phyloP scores from a whole-genome alignment of 768 basidiomycete genomes.

The Pulveroboletus ravenelii region DNA sequence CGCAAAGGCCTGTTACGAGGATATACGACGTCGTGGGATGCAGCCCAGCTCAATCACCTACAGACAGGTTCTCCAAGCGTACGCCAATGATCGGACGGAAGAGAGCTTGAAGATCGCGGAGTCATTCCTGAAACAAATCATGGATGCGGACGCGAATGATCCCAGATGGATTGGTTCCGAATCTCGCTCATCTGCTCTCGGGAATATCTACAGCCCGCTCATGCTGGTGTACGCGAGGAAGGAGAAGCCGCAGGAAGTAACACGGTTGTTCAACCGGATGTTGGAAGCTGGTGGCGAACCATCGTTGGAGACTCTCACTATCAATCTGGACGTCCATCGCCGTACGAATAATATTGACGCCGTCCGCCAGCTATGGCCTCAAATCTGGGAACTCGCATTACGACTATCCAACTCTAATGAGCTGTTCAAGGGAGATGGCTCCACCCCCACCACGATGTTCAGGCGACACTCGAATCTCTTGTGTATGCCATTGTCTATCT shows the following conservation, averaged over 20 bases:
- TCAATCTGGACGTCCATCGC: constrained; percentile 71
- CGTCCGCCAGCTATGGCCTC: constrained; percentile 62
- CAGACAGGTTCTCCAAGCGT: constrained; percentile 59
- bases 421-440: constrained; percentile 28
- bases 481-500: constrained; percentile 74
- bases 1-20: constrained; percentile 64
- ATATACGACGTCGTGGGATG: constrained; percentile 65
- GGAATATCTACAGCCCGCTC: constrained; percentile 58
- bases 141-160: constrained; percentile 32
- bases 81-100: constrained; percentile 44
- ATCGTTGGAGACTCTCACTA: constrained; percentile 54
- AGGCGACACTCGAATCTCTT: constrained; percentile 51
- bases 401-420: constrained; percentile 34
- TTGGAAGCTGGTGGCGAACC: constrained; percentile 52
- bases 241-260: constrained; percentile 47
- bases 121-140: constrained; percentile 55
- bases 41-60: constrained; percentile 67
- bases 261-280: constrained; percentile 51
- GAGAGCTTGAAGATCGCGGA: constrained; percentile 58
- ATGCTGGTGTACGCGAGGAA: constrained; percentile 46
- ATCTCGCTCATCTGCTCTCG: constrained; percentile 42
- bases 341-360: constrained; percentile 49
- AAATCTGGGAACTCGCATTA: constrained; percentile 56
- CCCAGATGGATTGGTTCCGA: constrained; percentile 38
- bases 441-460: constrained; percentile 2